phyloP scores from a whole-genome alignment of 768 basidiomycete species.

The Lentinula aciculospora region DNA sequence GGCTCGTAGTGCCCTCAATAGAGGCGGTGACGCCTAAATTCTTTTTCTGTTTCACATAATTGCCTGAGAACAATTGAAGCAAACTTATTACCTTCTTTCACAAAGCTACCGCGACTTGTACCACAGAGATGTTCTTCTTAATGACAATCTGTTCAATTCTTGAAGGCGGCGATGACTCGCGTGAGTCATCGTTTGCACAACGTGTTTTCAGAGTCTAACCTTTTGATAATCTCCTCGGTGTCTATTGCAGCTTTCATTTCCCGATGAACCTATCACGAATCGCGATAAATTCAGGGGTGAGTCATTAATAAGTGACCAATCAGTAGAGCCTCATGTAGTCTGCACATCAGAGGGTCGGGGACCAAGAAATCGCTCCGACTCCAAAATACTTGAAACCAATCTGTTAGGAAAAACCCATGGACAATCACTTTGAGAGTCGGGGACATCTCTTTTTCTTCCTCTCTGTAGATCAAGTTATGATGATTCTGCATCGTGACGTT shows the following conservation, averaged over 20 bases:
- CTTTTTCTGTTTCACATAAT: too few relatives aligned
- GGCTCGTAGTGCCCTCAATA: slow-evolving; percentile 36
- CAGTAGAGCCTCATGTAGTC: slow-evolving; percentile 19
- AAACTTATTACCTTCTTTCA: slow-evolving; percentile 22
- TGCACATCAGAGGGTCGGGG: slow-evolving; percentile 11
- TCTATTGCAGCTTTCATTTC: slow-evolving; percentile 3
- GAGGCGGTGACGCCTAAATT: slow-evolving; percentile 37
- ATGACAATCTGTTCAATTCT: slow-evolving; percentile 43
- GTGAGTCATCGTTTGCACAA: neutral
- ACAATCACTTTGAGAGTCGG: slow-evolving; percentile 37
- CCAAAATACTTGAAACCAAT: slow-evolving; percentile 30
- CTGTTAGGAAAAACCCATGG: too few relatives aligned
- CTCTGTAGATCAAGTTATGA: slow-evolving; percentile 50
- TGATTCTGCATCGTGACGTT: slow-evolving; percentile 59
- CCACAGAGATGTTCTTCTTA: slow-evolving; percentile 38
- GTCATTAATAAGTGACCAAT: too few relatives aligned
- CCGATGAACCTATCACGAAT: slow-evolving; percentile 9
- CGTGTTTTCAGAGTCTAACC: slow-evolving; percentile 14
- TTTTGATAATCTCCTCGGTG: slow-evolving; percentile 20
- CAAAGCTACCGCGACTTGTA: slow-evolving; percentile 37
- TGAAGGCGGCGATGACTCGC: neutral
- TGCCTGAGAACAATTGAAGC: too few relatives aligned
- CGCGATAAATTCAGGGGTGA: neutral
- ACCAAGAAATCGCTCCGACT: slow-evolving; percentile 41
- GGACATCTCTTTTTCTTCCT: slow-evolving; percentile 56